A percentile compares a stretch with the other conserved stretches of the same genome.
Evolutionary conservation across 1,284 basidiomycete species (phyloP).

Genomic region (Veloporphyrellus conicus): DNA sequence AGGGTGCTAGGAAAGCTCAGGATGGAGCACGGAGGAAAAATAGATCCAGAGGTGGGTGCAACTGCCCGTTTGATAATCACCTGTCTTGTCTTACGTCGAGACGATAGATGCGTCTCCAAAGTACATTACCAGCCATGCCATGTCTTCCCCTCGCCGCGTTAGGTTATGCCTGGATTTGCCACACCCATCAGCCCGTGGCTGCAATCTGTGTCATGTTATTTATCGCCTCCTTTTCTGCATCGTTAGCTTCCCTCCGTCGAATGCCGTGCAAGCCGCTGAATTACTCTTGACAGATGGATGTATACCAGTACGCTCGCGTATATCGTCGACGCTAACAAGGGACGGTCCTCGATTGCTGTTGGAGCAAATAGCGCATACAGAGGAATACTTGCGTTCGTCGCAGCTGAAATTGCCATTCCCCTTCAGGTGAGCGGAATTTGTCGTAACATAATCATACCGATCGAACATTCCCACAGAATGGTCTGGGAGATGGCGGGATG

Average conservation of each 20-base stretch:
- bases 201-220: conserved; percentile 64
- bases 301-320: conserved; percentile 71
- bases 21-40: conserved; percentile 54
- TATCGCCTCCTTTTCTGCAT: conserved; percentile 59
- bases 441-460: not conserved
- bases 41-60: conserved; percentile 58
- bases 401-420: conserved; percentile 67
- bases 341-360: conserved; percentile 68
- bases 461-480: conserved; percentile 30
- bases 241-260: not conserved
- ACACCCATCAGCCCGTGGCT: conserved; percentile 61
- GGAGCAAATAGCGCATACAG: conserved; percentile 70
- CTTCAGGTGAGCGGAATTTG: conserved; percentile 45
- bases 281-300: conserved; percentile 48
- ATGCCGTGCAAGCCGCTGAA: not conserved
- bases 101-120: conserved; percentile 67
- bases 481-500: conserved; percentile 67
- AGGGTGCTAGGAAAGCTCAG: conserved; percentile 53
- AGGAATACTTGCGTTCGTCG: conserved; percentile 65
- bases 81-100: not conserved
- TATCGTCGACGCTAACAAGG: conserved; percentile 73
- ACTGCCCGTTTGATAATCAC: not conserved
- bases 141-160: conserved; percentile 58
- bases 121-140: conserved; percentile 53
- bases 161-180: conserved; percentile 74